These are phyloP conservation scores for Lachancea quebecensis DNA, from an alignment of 805 yeast genomes.

Conservation along the genomic window DNA sequence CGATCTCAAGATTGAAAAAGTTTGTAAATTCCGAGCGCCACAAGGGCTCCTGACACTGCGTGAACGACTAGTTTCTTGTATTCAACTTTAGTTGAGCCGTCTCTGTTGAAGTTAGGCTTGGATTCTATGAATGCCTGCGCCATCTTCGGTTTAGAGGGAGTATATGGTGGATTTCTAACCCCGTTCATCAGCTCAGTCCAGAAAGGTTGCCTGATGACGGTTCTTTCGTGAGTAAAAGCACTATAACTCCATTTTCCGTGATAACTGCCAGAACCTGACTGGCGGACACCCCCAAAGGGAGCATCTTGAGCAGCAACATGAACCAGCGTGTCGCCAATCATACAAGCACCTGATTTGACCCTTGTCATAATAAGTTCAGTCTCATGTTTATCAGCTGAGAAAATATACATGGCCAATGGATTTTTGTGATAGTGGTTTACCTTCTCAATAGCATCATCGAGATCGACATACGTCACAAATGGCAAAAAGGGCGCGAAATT, in stretches of 20 bases:
- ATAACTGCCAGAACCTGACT: constrained; percentile 75
- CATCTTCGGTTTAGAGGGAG: constrained; percentile 28
- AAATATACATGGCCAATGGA: constrained; percentile 77
- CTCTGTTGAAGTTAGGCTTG: constrained; percentile 33
- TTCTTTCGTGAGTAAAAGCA: constrained; percentile 71
- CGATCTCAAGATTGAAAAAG: neutral
- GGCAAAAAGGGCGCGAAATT: constrained; percentile 86
- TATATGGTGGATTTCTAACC: constrained; percentile 64
- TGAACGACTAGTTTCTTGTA: neutral
- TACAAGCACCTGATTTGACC: constrained; percentile 66
- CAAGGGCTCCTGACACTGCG: neutral
- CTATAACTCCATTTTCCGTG: constrained; percentile 68
- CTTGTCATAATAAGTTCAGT: constrained; percentile 41
- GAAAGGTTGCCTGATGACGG: constrained; percentile 55
- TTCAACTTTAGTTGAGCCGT: constrained; percentile 25
- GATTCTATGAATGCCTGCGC: constrained; percentile 27
- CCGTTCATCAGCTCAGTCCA: constrained; percentile 54
- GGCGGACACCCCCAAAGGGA: constrained; percentile 91
- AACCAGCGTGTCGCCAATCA: constrained; percentile 63
- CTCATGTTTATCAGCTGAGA: constrained; percentile 42
- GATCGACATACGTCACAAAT: constrained; percentile 44
- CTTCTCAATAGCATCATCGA: constrained; percentile 38
- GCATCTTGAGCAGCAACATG: constrained; percentile 62
- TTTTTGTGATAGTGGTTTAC: constrained; percentile 52
- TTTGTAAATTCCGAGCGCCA: neutral